Evolutionary conservation across 495 filamentous ascomycete species (phyloP).

Genomic region (Tuber umbilicatum): DNA sequence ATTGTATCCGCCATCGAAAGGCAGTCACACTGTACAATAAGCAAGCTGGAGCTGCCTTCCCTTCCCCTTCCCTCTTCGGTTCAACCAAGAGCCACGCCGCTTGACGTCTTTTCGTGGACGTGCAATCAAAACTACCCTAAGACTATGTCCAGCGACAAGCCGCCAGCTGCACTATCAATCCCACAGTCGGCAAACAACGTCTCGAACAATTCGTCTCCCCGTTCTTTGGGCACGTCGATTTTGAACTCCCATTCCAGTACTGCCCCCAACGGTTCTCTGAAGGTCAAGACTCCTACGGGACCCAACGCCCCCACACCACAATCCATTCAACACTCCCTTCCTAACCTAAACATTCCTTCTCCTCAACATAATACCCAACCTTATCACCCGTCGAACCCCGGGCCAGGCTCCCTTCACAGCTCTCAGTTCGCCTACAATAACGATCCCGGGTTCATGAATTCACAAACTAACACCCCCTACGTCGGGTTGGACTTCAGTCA

Average conservation of each 20-base stretch:
- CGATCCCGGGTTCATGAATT: constrained; percentile 47
- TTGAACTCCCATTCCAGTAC: constrained; percentile 51
- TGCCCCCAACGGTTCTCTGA: constrained; percentile 51
- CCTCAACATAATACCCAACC: constrained; percentile 36
- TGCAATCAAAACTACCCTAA: constrained; percentile 63
- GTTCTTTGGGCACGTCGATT: constrained; percentile 57
- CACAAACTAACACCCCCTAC: constrained; percentile 49
- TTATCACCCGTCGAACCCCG: constrained; percentile 41
- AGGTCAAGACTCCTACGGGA: constrained; percentile 53
- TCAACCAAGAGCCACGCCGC: constrained; percentile 78
- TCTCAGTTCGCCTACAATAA: constrained; percentile 45
- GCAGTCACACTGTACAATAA: constrained; percentile 51
- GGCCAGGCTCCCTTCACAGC: constrained; percentile 50
- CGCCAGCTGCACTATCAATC: constrained; percentile 63
- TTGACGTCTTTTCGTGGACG: constrained; percentile 53
- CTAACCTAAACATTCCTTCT: constrained; percentile 45
- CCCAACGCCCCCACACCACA: constrained; percentile 23
- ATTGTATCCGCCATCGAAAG: constrained; percentile 31
- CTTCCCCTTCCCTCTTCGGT: constrained; percentile 75
- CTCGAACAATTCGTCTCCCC: constrained; percentile 57
- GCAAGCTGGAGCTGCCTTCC: constrained; percentile 97
- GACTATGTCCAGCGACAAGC: constrained; percentile 61
- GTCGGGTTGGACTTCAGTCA: constrained; percentile 78
- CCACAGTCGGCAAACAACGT: constrained; percentile 57
- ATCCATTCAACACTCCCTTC: constrained; percentile 31